These are phyloP conservation scores for Theobroma cacao DNA, from an alignment of 345 rosid genomes.

Conservation along the genomic window DNA sequence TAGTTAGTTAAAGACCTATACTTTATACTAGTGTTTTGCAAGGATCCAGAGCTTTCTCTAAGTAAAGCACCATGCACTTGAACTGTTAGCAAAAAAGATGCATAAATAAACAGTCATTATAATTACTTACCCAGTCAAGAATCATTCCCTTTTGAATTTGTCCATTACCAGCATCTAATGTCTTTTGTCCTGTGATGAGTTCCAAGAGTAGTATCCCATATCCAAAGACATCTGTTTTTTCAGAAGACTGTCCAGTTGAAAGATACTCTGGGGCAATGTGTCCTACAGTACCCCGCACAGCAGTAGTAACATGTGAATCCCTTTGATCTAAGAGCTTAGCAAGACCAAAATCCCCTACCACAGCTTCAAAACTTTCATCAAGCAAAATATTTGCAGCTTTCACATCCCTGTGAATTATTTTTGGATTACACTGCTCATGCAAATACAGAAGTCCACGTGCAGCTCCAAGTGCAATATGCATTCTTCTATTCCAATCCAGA, in stretches of 20 bases:
- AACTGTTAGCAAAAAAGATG: not conserved
- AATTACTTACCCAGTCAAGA: conserved; percentile 68
- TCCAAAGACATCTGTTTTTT: conserved; percentile 93
- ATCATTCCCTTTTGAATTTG: conserved; percentile 89
- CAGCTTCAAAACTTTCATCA: conserved; percentile 89
- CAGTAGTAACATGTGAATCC: conserved; percentile 93
- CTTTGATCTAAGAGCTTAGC: conserved; percentile 81
- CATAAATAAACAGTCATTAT: not conserved
- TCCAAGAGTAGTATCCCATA: conserved; percentile 92
- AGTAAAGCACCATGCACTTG: not conserved
- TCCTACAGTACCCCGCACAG: conserved; percentile 93
- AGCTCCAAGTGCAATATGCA: conserved; percentile 68
- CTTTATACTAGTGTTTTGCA: not conserved
- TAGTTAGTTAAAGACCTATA: not conserved
- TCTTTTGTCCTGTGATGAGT: conserved; percentile 89
- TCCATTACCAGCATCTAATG: conserved; percentile 81
- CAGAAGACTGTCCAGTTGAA: conserved; percentile 95
- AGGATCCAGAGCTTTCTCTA: not conserved
- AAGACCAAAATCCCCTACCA: conserved; percentile 94
- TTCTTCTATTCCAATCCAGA: conserved; percentile 80
- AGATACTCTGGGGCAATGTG: conserved; percentile 98
- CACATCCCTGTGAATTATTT: conserved; percentile 91
- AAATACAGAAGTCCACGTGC: conserved; percentile 93
- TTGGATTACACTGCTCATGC: conserved; percentile 95
- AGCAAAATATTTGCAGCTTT: conserved; percentile 95